Percentiles rank a stretch among this genome's conserved stretches.
Conservation (phyloP, 2,329 filamentous ascomycete genomes). For the Diplodia sapinea region DNA sequence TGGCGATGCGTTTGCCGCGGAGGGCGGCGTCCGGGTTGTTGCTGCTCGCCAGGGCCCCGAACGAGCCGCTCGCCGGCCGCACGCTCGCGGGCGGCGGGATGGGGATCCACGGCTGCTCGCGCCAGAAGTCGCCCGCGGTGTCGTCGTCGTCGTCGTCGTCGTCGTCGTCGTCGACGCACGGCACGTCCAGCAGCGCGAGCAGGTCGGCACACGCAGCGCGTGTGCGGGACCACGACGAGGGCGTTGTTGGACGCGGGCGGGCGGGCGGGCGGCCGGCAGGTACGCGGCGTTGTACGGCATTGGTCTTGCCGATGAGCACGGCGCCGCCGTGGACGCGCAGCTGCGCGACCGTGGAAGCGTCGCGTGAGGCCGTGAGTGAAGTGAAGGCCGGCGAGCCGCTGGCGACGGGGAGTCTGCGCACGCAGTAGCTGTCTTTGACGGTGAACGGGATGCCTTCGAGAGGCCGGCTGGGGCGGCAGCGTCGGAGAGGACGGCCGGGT, state of each 20-base stretch:
- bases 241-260: too few relatives aligned
- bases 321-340: slow-evolving; percentile 54
- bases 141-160: slow-evolving; percentile 2
- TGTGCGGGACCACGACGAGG: too few relatives aligned
- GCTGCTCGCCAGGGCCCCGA: slow-evolving; percentile 36
- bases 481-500: slow-evolving; percentile 54
- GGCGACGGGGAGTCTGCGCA: slow-evolving; percentile 60
- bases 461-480: slow-evolving; percentile 41
- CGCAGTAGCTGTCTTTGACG: slow-evolving; percentile 64
- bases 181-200: slow-evolving; percentile 38
- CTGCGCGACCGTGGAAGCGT: slow-evolving; percentile 56
- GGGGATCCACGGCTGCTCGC: slow-evolving; percentile 53
- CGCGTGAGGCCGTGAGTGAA: slow-evolving; percentile 53
- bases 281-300: slow-evolving; percentile 58
- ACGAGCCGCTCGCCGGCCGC: slow-evolving; percentile 35
- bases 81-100: slow-evolving; percentile 42
- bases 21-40: slow-evolving; percentile 42
- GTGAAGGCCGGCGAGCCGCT: slow-evolving; percentile 61
- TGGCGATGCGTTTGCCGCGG: slow-evolving; percentile 52
- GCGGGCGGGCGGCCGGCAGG: neutral
- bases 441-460: slow-evolving; percentile 65
- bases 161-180: slow-evolving; percentile 45
- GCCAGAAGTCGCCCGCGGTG: slow-evolving; percentile 58
- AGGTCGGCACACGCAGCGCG: too few relatives aligned
- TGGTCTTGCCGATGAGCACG: slow-evolving; percentile 59